phyloP scores from a whole-genome alignment of 2,329 filamentous ascomycete genomes.

The Aspergillus carbonarius region DNA sequence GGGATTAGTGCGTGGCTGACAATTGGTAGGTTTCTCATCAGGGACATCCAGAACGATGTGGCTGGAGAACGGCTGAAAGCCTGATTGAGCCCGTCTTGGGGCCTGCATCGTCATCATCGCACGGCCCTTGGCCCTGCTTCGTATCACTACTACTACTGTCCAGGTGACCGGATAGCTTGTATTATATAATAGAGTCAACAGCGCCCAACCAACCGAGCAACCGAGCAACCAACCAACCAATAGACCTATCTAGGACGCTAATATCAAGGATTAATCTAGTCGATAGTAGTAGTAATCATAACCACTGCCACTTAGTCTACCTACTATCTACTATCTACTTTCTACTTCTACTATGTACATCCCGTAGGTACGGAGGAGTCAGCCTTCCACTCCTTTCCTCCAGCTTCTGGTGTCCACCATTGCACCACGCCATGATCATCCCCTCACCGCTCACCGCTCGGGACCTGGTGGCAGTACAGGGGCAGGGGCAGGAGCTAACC shows the following conservation, averaged over 20 bases:
- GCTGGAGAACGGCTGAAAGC: slow-evolving; percentile 71
- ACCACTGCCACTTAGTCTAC: too few relatives aligned
- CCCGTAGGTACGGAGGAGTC: neutral
- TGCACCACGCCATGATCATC: neutral
- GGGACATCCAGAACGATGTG: slow-evolving; percentile 80
- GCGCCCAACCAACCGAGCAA: neutral
- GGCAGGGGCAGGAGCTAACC: slow-evolving; percentile 8
- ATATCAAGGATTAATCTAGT: neutral
- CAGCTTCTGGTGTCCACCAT: neutral
- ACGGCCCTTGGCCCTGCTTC: neutral
- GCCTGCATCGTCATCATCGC: neutral
- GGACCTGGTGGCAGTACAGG: slow-evolving; percentile 15
- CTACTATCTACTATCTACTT: too few relatives aligned
- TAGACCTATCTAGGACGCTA: neutral
- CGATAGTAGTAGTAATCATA: too few relatives aligned
- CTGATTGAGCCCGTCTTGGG: slow-evolving; percentile 31
- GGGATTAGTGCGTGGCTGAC: slow-evolving; percentile 25
- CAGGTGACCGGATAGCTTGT: slow-evolving; percentile 13
- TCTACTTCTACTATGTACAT: neutral
- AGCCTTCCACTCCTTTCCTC: neutral
- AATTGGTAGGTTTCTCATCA: slow-evolving; percentile 71
- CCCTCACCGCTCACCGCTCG: slow-evolving; percentile 22
- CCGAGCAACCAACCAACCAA: neutral
- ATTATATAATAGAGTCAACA: slow-evolving; percentile 1
- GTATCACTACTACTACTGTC: too few relatives aligned